These are phyloP conservation scores for Leptographium flavum DNA, from an alignment of 2,329 filamentous ascomycete genomes.

Conservation along the genomic window DNA sequence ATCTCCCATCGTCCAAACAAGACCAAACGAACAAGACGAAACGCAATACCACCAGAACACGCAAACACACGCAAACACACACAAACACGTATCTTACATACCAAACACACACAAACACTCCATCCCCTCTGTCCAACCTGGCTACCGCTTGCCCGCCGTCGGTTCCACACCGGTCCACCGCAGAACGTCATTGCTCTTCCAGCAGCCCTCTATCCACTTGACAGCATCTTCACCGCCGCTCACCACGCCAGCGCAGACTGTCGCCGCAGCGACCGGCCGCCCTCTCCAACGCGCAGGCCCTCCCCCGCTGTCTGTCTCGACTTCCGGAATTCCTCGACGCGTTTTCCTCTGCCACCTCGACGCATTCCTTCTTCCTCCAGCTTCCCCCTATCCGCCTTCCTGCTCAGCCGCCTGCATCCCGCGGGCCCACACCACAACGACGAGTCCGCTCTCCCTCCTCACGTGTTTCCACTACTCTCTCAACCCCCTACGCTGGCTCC, in stretches of 20 bases:
- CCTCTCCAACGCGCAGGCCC: too few relatives aligned
- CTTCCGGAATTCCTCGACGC: background rate
- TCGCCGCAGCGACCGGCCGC: background rate
- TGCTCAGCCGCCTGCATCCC: background rate
- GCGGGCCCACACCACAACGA: constrained; percentile 6
- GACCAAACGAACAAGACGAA: too few relatives aligned
- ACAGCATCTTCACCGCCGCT: constrained; percentile 1
- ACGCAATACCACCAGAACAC: too few relatives aligned
- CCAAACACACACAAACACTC: too few relatives aligned
- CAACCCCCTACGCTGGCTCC: background rate
- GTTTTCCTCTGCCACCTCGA: background rate
- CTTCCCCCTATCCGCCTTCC: background rate
- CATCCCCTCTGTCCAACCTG: too few relatives aligned
- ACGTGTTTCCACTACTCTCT: constrained; percentile 2
- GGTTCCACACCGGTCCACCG: background rate
- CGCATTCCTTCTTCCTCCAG: background rate
- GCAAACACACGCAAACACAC: too few relatives aligned
- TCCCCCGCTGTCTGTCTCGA: too few relatives aligned
- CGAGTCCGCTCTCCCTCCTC: constrained; percentile 1
- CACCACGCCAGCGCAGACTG: background rate
- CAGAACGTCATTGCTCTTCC: background rate
- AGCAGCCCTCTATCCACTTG: background rate
- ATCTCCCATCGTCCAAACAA: too few relatives aligned
- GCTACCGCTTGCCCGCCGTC: background rate
- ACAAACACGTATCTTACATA: too few relatives aligned